Evolutionary conservation across 768 basidiomycete genomes (phyloP).

Genomic region (Tulasnella sp.): DNA sequence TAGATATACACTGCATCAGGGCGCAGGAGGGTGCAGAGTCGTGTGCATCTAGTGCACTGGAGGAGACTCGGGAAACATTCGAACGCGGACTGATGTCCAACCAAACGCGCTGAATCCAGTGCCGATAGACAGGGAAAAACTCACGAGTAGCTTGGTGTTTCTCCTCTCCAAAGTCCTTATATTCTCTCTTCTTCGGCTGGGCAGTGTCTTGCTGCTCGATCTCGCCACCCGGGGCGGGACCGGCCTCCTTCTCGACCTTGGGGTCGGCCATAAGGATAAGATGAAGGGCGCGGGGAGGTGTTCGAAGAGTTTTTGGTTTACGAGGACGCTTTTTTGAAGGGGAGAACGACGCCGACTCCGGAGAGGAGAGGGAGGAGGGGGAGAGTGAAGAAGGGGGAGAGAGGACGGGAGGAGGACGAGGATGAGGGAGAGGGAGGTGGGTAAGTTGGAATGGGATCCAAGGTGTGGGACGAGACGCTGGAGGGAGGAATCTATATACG

Average conservation of each 20-base stretch:
- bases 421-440: slow-evolving; percentile 18
- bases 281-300: not conserved
- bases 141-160: slow-evolving; percentile 62
- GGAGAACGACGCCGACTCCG: slow-evolving; percentile 26
- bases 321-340: slow-evolving; percentile 22
- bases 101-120: not conserved
- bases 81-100: not conserved
- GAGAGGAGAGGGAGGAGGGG: slow-evolving; percentile 22
- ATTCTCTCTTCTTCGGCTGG: slow-evolving; percentile 63
- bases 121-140: slow-evolving; percentile 36
- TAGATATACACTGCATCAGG: not conserved
- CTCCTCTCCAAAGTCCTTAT: slow-evolving; percentile 81
- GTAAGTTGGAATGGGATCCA: slow-evolving; percentile 14
- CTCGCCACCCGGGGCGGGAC: slow-evolving; percentile 29
- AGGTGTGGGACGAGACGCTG: slow-evolving; percentile 1
- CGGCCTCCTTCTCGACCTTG: slow-evolving; percentile 34
- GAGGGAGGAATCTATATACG: slow-evolving; percentile 10
- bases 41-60: not conserved
- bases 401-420: slow-evolving; percentile 17
- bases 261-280: not conserved
- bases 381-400: slow-evolving; percentile 26
- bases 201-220: slow-evolving; percentile 36
- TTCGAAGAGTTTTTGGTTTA: not conserved
- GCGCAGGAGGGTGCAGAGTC: not conserved
- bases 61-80: not conserved